Evolutionary conservation across 345 rosid species (phyloP), one percentile per base, ranked within the genome.

Genomic region (Bruguiera sexangula): DNA sequence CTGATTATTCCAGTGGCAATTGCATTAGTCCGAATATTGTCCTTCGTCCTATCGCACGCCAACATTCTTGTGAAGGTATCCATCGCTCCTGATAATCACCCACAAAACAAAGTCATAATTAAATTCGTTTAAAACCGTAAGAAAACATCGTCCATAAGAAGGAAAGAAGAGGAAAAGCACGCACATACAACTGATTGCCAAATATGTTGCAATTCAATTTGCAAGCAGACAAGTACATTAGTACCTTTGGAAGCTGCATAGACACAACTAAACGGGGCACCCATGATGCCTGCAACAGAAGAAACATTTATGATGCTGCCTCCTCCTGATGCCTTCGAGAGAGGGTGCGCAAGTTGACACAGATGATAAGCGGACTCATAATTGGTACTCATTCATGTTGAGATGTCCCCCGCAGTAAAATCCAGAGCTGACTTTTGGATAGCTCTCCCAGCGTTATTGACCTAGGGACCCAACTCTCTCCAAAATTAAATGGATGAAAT

Each of bases 1-100:
- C 24, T 55, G 60, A 55, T 22, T 1, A 55, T 22, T 2, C 60
- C 58, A 7, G 70, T 70, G 2, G 65, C 48, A 32, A 72, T 58
- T 13, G 75, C 60, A 37, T 72, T 72, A 2, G 69, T 66, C 8
- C 75, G 75, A 60, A 72, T 65, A 22, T 60, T 51, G 65, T 72
- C 75, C 8, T 65, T 72, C 32, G 75, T 70, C 75, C 70, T 65
- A 26, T 72, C 75, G 3, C 69, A 65, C 2, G 75, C 70, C 51
- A 72, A 43, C 11, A 24, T 51, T 50, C n/a, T 72, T 4, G 75
- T 72, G 19, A 65, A 46, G 51, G 65, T 65, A 54, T 72, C 58
- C 18, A 66, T 65, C 31, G 66, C 75, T 48, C 75, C 70, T 72
- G 65, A 43, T 3, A 0, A 43, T 43, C 16, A 43, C 18, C 18